Evolutionary conservation across 1,284 basidiomycete genomes (phyloP).

Genomic region (Ustilago loliicola): DNA sequence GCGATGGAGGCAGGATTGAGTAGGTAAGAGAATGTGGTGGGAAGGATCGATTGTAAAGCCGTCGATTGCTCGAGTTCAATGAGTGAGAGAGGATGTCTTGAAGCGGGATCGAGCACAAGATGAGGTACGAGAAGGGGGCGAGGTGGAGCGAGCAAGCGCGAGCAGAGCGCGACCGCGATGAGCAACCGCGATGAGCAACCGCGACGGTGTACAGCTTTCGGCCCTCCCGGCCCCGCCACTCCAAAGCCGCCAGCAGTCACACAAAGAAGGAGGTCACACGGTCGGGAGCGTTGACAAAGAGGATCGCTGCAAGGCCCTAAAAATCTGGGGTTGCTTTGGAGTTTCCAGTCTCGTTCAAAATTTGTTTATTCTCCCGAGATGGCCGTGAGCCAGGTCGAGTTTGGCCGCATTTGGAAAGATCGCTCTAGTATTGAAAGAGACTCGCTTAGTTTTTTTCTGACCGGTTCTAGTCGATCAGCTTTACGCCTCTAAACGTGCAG

Average conservation of each 20-base stretch:
- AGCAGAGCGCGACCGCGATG: conserved; percentile 29
- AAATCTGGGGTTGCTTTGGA: conserved; percentile 5
- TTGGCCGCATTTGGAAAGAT: conserved; percentile 6
- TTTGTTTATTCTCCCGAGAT: neutral
- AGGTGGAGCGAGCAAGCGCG: conserved; percentile 23
- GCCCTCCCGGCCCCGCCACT: neutral
- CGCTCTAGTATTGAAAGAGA: conserved; percentile 18
- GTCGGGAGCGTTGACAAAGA: neutral
- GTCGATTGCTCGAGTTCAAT: neutral
- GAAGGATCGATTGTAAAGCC: conserved; percentile 6
- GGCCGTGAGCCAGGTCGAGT: neutral
- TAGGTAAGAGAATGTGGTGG: conserved; percentile 13
- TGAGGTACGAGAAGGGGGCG: neutral
- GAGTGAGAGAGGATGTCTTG: neutral
- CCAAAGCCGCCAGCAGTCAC: neutral
- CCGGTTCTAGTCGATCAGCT: conserved; percentile 12
- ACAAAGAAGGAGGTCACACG: neutral
- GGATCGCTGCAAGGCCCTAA: conserved; percentile 4
- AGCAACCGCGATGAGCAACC: conserved; percentile 14
- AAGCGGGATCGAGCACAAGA: conserved; percentile 4
- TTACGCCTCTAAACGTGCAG: neutral
- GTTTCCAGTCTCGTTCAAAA: conserved; percentile 15
- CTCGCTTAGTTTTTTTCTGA: conserved; percentile 13
- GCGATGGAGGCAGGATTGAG: neutral
- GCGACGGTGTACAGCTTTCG: conserved; percentile 1